Evolutionary conservation across 129 eudicot genomes (phyloP).

Genomic region (sunflower (Helianthus annuus)): HanXRQr2.0-SUNRISE NC_035443.2:139794661-139795160

Average conservation of each 20-base stretch:
- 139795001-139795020: slow-evolving; percentile 63
- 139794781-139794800: too few species aligned
- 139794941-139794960: slow-evolving; percentile 47
- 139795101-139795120: slow-evolving; percentile 50
- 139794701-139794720: slow-evolving; percentile 4
- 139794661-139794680: slow-evolving; percentile 46
- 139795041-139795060: neutral
- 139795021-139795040: slow-evolving; percentile 68
- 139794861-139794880: too few species aligned
- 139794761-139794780: neutral
- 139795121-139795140: slow-evolving; percentile 63
- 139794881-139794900: too few species aligned
- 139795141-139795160: slow-evolving; percentile 75
- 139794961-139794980: slow-evolving; percentile 53
- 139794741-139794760: slow-evolving; percentile 31
- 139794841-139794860: too few species aligned
- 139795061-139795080: neutral
- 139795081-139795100: slow-evolving; percentile 18
- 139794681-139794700: slow-evolving; percentile 17
- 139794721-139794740: slow-evolving; percentile 8
- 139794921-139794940: slow-evolving; percentile 23
- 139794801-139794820: too few species aligned
- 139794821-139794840: too few species aligned
- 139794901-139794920: too few species aligned
- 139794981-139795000: slow-evolving; percentile 67